Evolutionary conservation across 306 rosid genomes (phyloP).

Genomic region (Cicer arietinum): DNA sequence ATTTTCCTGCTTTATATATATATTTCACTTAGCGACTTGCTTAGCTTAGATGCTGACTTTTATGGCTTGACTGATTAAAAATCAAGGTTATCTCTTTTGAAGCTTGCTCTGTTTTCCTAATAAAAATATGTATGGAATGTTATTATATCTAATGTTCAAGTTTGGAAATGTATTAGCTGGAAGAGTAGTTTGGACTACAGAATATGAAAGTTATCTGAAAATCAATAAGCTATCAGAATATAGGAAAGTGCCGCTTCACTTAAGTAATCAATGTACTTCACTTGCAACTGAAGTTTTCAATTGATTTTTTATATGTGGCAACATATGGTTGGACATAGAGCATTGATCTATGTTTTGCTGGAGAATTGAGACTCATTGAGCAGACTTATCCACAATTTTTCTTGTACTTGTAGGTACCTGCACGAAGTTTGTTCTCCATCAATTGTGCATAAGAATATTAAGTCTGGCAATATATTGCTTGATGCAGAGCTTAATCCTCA

Average conservation of each 20-base stretch:
- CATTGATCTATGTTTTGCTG: conserved; percentile 34
- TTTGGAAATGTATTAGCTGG: conserved; percentile 17
- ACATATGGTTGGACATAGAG: conserved; percentile 34
- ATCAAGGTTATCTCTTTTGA: background rate
- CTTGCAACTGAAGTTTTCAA: conserved; percentile 10
- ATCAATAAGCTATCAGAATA: background rate
- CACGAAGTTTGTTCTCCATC: conserved; percentile 98
- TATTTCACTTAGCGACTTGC: background rate
- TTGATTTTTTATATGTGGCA: conserved; percentile 10
- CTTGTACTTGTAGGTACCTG: conserved; percentile 81
- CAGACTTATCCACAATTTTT: conserved; percentile 33
- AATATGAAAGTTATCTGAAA: background rate
- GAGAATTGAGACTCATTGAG: conserved; percentile 20
- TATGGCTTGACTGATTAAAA: conserved; percentile 15
- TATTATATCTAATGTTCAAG: background rate
- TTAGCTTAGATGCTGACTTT: conserved; percentile 14
- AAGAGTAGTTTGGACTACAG: conserved; percentile 21
- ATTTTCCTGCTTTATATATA: too few species aligned
- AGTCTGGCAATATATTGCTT: conserved; percentile 83
- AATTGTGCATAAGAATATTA: conserved; percentile 84
- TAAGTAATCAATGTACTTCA: conserved; percentile 1
- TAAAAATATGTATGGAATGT: background rate
- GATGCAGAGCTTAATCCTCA: conserved; percentile 97
- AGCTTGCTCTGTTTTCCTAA: conserved; percentile 13
- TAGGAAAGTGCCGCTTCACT: conserved; percentile 16